Evolutionary conservation across 2,329 filamentous ascomycete genomes (phyloP), one percentile per base, ranked within the genome.

Genomic region (Aspergillus intermedius): DNA sequence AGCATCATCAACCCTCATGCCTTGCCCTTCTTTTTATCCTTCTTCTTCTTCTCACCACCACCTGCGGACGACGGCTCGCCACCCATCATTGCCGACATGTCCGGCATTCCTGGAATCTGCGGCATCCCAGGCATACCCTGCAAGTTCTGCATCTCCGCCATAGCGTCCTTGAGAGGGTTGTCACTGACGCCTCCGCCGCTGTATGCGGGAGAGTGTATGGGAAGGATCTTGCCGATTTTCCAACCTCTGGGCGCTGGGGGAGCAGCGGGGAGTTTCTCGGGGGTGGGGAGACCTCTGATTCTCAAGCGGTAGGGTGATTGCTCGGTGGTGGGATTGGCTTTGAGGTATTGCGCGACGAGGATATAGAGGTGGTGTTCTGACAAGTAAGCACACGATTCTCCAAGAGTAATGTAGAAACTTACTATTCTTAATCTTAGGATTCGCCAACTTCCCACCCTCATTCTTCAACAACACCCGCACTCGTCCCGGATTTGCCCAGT

Each of bases 401-500:
- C 4, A 13, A 40, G 42, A 32, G n/a, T 19, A 17, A 43, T 23
- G 21, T 37, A 41, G 28, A 34, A 17, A 73, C 78, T 46, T 70
- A 82, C 80, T 88, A 61, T 85, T 87, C 65, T 82, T 82, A 42
- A 87, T 75, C 25, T 70, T 71, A 22, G 70, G 59, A 53, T 77
- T 78, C 34, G 76, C 61, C 42, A 71, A 62, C 53, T 70, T 70
- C 30, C 79, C 80, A 51, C 68, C 61, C 41, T 80, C 75, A 54
- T 79, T 66, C 49, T 74, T 85, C 48, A 96, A 74, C 62, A 84
- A 74, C 44, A 97, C 82, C 59, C 88, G 83, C 54, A 97, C 88
- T 50, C 93, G 80, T 3, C 93, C 93, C 10, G 93, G 93, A 74
- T 98, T 98, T 49, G 86, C 85, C 93, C 93, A 98, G 75, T 98